Conservation (phyloP, 345 rosid species). For the Brassica cretica region DNA sequence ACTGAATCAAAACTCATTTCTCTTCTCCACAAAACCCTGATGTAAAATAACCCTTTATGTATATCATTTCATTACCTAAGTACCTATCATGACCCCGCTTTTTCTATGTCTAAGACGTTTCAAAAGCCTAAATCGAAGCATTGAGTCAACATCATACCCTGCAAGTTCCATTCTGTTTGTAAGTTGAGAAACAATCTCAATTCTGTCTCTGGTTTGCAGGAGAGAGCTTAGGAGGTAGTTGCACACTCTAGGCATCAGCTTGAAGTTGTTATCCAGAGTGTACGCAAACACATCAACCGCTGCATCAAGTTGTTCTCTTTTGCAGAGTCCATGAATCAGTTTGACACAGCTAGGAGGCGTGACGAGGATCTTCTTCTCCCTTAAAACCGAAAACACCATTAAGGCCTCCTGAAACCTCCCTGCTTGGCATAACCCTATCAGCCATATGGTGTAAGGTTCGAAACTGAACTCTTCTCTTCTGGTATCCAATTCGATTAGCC, state of each 20-base stretch:
- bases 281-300: constrained; percentile 69
- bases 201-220: constrained; percentile 43
- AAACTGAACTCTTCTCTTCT: constrained; percentile 48
- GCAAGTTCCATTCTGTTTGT: constrained; percentile 52
- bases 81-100: not conserved
- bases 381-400: constrained; percentile 60
- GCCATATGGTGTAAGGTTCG: constrained; percentile 70
- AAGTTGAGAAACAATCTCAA: constrained; percentile 45
- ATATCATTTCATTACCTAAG: constrained; percentile 11
- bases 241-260: constrained; percentile 56
- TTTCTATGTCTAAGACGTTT: constrained; percentile 22
- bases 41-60: not conserved
- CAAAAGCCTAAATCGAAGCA: constrained; percentile 44
- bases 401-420: constrained; percentile 63
- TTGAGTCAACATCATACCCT: constrained; percentile 62
- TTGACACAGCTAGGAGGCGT: constrained; percentile 78
- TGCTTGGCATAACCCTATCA: constrained; percentile 69
- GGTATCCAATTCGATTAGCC: constrained; percentile 58
- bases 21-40: constrained; percentile 7
- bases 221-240: constrained; percentile 56
- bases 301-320: constrained; percentile 49
- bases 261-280: constrained; percentile 63
- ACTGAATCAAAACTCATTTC: constrained; percentile 8
- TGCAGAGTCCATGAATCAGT: constrained; percentile 63
- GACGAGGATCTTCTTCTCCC: constrained; percentile 50